Evolutionary conservation across 2,329 filamentous ascomycete species (phyloP).

Genomic region (Phialocephala sp.): DNA sequence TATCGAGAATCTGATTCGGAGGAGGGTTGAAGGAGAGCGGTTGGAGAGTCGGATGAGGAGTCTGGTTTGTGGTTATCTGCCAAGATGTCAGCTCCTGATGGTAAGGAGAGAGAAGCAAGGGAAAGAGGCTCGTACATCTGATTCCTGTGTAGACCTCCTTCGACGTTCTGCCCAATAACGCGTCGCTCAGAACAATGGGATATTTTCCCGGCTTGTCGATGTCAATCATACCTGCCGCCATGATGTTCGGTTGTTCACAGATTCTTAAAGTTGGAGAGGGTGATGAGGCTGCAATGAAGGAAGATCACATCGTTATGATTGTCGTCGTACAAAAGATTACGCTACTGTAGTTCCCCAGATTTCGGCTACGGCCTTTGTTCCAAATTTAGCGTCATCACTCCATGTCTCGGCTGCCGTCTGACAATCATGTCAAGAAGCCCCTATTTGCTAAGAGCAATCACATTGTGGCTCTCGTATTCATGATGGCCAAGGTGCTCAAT

Average conservation of each 20-base stretch:
- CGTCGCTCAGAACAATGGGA: slow-evolving; percentile 67
- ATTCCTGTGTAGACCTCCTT: slow-evolving; percentile 66
- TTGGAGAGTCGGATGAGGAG: slow-evolving; percentile 54
- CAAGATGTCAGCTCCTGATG: slow-evolving; percentile 25
- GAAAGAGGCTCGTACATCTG: slow-evolving; percentile 54
- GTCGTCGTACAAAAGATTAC: slow-evolving; percentile 4
- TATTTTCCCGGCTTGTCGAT: slow-evolving; percentile 66
- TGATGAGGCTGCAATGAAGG: slow-evolving; percentile 1
- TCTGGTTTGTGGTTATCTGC: slow-evolving; percentile 68
- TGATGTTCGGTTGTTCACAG: slow-evolving; percentile 5
- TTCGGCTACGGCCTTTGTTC: slow-evolving; percentile 5
- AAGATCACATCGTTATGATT: slow-evolving; percentile 1
- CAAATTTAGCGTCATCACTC: neutral
- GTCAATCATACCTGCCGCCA: slow-evolving; percentile 51
- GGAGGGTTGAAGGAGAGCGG: slow-evolving; percentile 57
- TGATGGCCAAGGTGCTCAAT: no score
- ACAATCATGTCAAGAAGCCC: neutral
- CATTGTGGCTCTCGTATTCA: neutral
- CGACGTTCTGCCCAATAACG: slow-evolving; percentile 59
- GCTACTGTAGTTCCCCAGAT: slow-evolving; percentile 9
- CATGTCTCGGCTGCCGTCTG: neutral
- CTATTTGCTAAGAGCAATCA: neutral
- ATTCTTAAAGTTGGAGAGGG: neutral
- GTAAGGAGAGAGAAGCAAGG: neutral
- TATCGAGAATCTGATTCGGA: slow-evolving; percentile 47